These are phyloP conservation scores for Mycogone perniciosa DNA, from an alignment of 2,329 filamentous ascomycete genomes.

Conservation along the genomic window DNA sequence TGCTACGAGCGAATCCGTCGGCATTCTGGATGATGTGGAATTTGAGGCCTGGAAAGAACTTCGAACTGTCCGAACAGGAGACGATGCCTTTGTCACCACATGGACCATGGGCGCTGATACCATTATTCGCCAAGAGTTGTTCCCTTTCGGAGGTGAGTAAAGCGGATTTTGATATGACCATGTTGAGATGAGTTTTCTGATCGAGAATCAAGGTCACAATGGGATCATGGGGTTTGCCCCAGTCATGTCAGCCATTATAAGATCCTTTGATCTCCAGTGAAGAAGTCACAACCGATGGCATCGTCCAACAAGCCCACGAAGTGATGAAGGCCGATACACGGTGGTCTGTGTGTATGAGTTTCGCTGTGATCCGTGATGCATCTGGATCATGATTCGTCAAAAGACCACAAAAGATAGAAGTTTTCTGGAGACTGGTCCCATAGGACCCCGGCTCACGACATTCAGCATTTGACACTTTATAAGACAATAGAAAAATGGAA, in stretches of 20 bases:
- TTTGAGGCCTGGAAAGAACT: constrained; percentile 41
- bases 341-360: background rate
- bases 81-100: constrained; percentile 43
- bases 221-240: constrained; percentile 59
- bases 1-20: constrained; percentile 47
- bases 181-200: background rate
- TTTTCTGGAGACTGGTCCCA: too few relatives aligned
- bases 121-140: constrained; percentile 47
- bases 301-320: background rate
- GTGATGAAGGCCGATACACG: background rate
- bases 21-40: constrained; percentile 28
- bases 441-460: too few relatives aligned
- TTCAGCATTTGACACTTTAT: too few relatives aligned
- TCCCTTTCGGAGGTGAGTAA: constrained; percentile 48
- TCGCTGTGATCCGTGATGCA: too few relatives aligned
- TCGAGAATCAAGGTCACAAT: constrained; percentile 54
- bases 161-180: background rate
- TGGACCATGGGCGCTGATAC: constrained; percentile 40
- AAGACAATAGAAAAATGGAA: too few relatives aligned
- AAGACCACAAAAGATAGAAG: too few relatives aligned
- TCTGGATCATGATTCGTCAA: too few relatives aligned
- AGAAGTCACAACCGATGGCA: constrained; percentile 20
- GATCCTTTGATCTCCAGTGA: constrained; percentile 49
- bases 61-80: constrained; percentile 36
- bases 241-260: constrained; percentile 57